phyloP scores from a whole-genome alignment of 371 early-diverging fungal species.

The Mucor ambiguus region DNA sequence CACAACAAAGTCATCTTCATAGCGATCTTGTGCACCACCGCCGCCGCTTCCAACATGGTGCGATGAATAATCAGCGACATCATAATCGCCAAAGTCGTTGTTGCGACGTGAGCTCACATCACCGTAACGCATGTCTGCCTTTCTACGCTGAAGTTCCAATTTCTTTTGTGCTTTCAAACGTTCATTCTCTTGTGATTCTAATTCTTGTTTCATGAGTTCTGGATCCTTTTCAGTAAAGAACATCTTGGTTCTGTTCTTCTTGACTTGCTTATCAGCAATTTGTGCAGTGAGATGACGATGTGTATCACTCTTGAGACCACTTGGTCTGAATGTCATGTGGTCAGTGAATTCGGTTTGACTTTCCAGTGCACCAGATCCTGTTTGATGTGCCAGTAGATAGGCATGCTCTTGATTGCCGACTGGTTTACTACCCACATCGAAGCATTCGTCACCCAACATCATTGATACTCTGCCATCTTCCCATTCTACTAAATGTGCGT shows the following conservation, averaged over 20 bases:
- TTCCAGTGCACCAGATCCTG: slow-evolving; percentile 65
- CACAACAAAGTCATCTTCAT: slow-evolving; percentile 51
- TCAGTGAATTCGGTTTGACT: slow-evolving; percentile 68
- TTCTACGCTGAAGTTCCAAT: slow-evolving; percentile 43
- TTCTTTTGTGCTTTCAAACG: slow-evolving; percentile 49
- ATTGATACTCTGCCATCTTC: slow-evolving; percentile 78
- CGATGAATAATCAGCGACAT: slow-evolving; percentile 19
- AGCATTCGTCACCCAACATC: slow-evolving; percentile 76
- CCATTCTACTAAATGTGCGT: slow-evolving; percentile 84
- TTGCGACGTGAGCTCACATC: slow-evolving; percentile 19
- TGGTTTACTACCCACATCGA: slow-evolving; percentile 65
- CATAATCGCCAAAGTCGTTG: slow-evolving; percentile 29
- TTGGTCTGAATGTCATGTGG: slow-evolving; percentile 73
- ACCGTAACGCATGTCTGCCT: slow-evolving; percentile 34
- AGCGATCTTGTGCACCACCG: slow-evolving; percentile 31
- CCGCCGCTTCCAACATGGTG: not conserved
- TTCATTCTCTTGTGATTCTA: slow-evolving; percentile 45
- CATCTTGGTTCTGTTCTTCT: slow-evolving; percentile 66
- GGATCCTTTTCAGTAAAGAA: slow-evolving; percentile 66
- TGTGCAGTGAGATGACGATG: slow-evolving; percentile 70
- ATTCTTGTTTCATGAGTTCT: slow-evolving; percentile 44
- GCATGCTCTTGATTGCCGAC: slow-evolving; percentile 60
- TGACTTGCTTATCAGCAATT: slow-evolving; percentile 68
- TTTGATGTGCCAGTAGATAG: slow-evolving; percentile 70
- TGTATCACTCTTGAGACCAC: slow-evolving; percentile 57